phyloP scores from a whole-genome alignment of 139 green algal species.

The Chlamydomonas asymmetrica region DNA sequence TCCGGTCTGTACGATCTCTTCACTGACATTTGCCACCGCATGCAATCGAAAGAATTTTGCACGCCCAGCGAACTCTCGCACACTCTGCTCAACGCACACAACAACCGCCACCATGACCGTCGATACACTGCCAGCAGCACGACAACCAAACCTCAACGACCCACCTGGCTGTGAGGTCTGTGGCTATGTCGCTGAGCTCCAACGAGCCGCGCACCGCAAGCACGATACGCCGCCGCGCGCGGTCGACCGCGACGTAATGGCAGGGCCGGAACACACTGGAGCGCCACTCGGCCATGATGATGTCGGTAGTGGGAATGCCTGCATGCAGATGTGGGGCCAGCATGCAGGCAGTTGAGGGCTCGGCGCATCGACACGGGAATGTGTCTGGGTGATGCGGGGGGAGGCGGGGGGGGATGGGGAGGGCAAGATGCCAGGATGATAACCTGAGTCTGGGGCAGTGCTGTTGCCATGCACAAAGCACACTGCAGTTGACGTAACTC shows the following conservation, averaged over 20 bases:
- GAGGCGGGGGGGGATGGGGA: neutral
- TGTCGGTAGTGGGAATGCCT: conserved; percentile 23
- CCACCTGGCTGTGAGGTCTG: conserved; percentile 51
- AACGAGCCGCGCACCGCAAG: conserved; percentile 41
- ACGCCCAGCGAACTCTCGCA: too few relatives aligned
- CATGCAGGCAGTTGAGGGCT: too few relatives aligned
- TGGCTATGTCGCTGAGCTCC: conserved; percentile 58
- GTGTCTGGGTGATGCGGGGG: too few relatives aligned
- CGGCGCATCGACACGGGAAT: too few relatives aligned
- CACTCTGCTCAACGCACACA: neutral
- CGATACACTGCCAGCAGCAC: neutral
- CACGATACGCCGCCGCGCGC: conserved; percentile 37
- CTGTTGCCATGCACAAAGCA: too few relatives aligned
- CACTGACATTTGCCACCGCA: too few relatives aligned
- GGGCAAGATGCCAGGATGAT: neutral
- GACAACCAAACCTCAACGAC: neutral
- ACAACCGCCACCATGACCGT: neutral
- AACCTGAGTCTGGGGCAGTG: too few relatives aligned
- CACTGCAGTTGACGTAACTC: too few relatives aligned
- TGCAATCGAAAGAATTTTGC: too few relatives aligned
- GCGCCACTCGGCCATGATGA: conserved; percentile 48
- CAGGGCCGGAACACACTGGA: conserved; percentile 52
- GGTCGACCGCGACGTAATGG: conserved; percentile 65
- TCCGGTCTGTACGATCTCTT: too few relatives aligned
- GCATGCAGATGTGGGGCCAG: neutral